A percentile compares a stretch with the other conserved stretches of the same genome.
Conservation (phyloP, 306 rosid genomes). For the Rubus parviflorus region DNA sequence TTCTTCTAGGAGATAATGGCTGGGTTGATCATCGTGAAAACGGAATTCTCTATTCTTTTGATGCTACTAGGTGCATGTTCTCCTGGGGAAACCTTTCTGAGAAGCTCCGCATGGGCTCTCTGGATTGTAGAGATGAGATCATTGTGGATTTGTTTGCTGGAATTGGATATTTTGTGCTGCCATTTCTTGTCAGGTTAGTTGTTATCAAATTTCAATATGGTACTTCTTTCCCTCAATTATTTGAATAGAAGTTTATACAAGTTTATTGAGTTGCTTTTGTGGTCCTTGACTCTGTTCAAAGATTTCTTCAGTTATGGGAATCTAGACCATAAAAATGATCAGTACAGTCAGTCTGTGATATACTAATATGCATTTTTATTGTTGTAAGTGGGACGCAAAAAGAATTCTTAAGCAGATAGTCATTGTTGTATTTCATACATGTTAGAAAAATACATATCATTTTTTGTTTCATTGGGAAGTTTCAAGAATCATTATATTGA, state of each 20-base stretch:
- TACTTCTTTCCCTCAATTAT: constrained; percentile 11
- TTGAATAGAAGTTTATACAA: neutral
- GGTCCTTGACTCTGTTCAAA: neutral
- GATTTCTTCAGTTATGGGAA: constrained; percentile 10
- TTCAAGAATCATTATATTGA: neutral
- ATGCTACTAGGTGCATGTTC: constrained; percentile 92
- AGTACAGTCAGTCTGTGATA: neutral
- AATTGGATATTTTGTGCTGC: constrained; percentile 91
- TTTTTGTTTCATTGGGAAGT: neutral
- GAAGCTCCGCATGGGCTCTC: constrained; percentile 74
- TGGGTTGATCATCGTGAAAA: constrained; percentile 95
- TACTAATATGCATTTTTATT: too few species aligned
- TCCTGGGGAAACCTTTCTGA: constrained; percentile 99
- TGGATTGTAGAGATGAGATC: constrained; percentile 67
- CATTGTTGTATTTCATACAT: neutral
- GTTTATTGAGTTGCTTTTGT: neutral
- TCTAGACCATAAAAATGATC: neutral
- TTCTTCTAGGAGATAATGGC: constrained; percentile 83
- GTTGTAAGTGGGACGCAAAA: neutral
- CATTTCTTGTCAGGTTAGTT: constrained; percentile 86
- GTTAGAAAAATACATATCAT: neutral
- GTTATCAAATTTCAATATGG: neutral
- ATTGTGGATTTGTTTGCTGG: constrained; percentile 88
- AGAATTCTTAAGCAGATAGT: neutral
- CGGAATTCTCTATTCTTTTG: constrained; percentile 82